Percentiles rank a stretch among this genome's conserved stretches.
These are phyloP conservation scores for Closterium sp. DNA, from an alignment of 139 green algal species.

Conservation along the genomic window DNA sequence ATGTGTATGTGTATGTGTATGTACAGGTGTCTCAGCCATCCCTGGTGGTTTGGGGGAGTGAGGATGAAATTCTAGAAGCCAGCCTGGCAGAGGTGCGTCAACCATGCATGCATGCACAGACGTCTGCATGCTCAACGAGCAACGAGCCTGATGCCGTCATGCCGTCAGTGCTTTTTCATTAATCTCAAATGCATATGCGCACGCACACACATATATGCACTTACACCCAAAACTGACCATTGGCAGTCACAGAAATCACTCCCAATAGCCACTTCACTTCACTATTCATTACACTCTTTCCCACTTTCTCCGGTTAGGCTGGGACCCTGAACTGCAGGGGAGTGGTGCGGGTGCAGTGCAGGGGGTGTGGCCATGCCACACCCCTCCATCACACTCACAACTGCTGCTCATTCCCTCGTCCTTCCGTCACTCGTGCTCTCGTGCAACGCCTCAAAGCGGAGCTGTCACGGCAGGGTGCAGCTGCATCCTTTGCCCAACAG, in stretches of 20 bases:
- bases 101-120: background rate
- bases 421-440: no score
- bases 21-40: slow-evolving; percentile 63
- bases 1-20: background rate
- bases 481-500: no score
- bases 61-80: slow-evolving; percentile 69
- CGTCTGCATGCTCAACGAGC: background rate
- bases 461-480: no score
- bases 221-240: no score
- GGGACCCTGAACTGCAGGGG: background rate
- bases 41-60: slow-evolving; percentile 87
- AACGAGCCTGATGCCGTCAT: no score
- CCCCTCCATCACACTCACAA: no score
- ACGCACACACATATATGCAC: background rate
- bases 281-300: background rate
- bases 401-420: no score
- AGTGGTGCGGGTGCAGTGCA: background rate
- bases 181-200: no score
- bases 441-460: no score
- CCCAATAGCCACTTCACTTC: background rate
- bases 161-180: no score
- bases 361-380: no score
- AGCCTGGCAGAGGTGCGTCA: slow-evolving; percentile 19
- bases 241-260: no score
- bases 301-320: background rate